These are phyloP conservation scores for Cenchrus americanus DNA, from an alignment of 176 grass and related monocot species.

Conservation along the genomic window DNA sequence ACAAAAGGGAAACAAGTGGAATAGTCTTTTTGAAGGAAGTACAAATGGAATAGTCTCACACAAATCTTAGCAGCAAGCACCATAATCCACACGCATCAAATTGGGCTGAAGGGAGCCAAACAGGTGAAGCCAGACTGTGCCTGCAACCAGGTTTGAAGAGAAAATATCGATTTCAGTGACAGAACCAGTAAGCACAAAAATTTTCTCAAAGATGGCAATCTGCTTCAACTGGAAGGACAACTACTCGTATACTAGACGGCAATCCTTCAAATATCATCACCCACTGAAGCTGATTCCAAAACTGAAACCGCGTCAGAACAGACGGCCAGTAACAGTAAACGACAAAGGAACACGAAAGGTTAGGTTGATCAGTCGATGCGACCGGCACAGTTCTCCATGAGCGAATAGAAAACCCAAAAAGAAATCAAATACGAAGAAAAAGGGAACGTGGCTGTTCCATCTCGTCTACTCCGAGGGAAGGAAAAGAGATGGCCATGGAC, in stretches of 20 bases:
- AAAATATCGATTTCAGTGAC: not conserved
- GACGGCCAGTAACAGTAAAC: conserved; percentile 16
- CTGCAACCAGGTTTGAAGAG: not conserved
- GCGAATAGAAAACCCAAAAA: conserved; percentile 28
- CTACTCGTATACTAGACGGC: not conserved
- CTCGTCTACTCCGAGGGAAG: conserved; percentile 31
- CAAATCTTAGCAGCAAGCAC: conserved; percentile 13
- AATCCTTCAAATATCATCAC: not conserved
- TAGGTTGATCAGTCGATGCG: conserved; percentile 16
- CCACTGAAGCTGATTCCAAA: conserved; percentile 33
- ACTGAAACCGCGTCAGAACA: conserved; percentile 29
- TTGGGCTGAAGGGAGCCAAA: not conserved
- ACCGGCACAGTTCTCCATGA: conserved; percentile 38
- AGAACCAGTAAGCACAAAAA: not conserved
- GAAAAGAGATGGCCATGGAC: conserved; percentile 34
- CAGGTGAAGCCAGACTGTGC: not conserved
- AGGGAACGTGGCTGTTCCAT: conserved; percentile 35
- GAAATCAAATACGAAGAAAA: conserved; percentile 30
- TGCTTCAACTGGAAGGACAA: not conserved
- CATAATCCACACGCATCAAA: conserved; percentile 1
- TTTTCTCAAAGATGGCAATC: not conserved
- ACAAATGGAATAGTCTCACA: not conserved
- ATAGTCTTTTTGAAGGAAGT: too few species aligned
- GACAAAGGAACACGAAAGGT: conserved; percentile 48
- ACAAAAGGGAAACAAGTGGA: not conserved